Evolutionary conservation across 345 rosid genomes (phyloP), one percentile per base, ranked within the genome.

Genomic region (Acer campestre): DNA sequence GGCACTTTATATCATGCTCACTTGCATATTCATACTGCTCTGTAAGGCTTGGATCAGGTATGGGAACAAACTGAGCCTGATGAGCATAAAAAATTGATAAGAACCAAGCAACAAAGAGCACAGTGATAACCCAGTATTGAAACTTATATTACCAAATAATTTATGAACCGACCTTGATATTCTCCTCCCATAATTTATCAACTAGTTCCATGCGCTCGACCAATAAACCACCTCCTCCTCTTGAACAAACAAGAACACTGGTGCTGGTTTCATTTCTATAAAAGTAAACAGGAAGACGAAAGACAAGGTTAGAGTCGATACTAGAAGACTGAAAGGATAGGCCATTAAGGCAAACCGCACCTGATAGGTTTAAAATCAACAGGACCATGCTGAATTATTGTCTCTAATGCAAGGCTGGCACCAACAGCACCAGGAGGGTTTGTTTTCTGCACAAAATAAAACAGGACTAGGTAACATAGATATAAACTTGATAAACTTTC

Each of bases 1-100:
- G 89, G 86, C 94, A 95, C 80, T 90, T 92, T 77, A 95, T 91
- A 49, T 89, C 94, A 81, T 92, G 96, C 82, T 95, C 99, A 66
- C 84, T 92, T 70, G 99, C 99, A 82, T 92, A 95, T 83, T 95
- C 98, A 75, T 95, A 93, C 82, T 95, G 98, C 87, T 95, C 99
- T 9, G 93, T 93, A 63, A 95, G 91, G 87, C 97, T 95, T 83
- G 99, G 97, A 91, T 95, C 98, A 10, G 94, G 93, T 72, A 84
- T 40, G 10, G 91, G 94, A 70, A 95, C 98, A 88, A 92, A 89
- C 82, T 89, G 94, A 70, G 98, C 97, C 99, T 93, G 88, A 75
- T 75, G 73, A 48, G 67, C 55, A 81, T 9, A 76, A 22, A 65
- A 67, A 74, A 42, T 16, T 16, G 16, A 74, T 79, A 65, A 70